These are phyloP conservation scores for Polyporus tsugae DNA, from an alignment of 1,284 basidiomycete species.

Conservation along the genomic window DNA sequence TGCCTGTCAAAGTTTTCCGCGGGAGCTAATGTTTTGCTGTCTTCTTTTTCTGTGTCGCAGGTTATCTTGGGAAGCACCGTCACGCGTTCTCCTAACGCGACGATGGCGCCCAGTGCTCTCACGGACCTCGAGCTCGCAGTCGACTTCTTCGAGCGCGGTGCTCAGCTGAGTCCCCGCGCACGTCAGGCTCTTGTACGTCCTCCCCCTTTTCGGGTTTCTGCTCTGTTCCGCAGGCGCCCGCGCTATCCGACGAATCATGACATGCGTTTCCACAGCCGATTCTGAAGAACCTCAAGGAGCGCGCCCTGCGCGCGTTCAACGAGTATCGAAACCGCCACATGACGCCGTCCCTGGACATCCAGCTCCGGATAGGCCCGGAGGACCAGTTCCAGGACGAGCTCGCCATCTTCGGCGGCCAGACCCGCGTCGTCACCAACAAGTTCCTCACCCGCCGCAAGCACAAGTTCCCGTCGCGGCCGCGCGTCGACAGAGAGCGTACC, in stretches of 20 bases:
- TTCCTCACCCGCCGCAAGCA: constrained; percentile 34
- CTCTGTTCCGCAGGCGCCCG: neutral
- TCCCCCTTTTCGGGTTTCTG: neutral
- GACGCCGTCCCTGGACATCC: constrained; percentile 38
- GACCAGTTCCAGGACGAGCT: constrained; percentile 68
- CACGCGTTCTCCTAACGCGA: constrained; percentile 41
- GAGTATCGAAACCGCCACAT: constrained; percentile 41
- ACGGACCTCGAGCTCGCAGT: constrained; percentile 44
- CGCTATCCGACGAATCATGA: constrained; percentile 3
- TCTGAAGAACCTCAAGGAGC: constrained; percentile 38
- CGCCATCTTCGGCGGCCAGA: constrained; percentile 66
- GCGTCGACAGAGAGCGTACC: constrained; percentile 15
- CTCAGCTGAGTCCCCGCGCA: constrained; percentile 37
- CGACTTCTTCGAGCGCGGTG: constrained; percentile 42
- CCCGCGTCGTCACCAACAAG: constrained; percentile 53
- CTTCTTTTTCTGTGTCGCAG: constrained; percentile 27
- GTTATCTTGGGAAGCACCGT: constrained; percentile 47
- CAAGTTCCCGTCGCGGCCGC: constrained; percentile 23
- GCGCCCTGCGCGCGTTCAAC: constrained; percentile 38
- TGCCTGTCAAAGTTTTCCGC: constrained; percentile 5
- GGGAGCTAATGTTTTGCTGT: constrained; percentile 15
- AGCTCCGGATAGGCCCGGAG: constrained; percentile 40
- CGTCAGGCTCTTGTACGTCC: constrained; percentile 42
- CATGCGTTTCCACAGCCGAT: constrained; percentile 34
- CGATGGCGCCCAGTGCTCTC: constrained; percentile 43